Evolutionary conservation across 2,329 filamentous ascomycete genomes (phyloP).

Genomic region (Pestalotiopsis fici): DNA sequence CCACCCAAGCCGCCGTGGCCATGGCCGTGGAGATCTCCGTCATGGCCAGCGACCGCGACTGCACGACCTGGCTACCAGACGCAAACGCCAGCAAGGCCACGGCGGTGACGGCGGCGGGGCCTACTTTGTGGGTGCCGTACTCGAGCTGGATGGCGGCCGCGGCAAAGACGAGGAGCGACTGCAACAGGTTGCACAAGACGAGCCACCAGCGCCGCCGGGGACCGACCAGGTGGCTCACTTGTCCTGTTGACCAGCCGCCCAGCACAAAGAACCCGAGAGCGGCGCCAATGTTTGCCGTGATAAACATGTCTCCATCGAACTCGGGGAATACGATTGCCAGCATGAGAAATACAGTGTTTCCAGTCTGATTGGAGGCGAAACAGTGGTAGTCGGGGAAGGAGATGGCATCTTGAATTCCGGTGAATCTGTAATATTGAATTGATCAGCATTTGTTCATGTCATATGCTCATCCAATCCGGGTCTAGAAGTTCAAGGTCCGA

Average conservation of each 20-base stretch:
- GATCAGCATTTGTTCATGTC: background rate
- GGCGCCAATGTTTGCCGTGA: constrained; percentile 53
- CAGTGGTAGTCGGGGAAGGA: constrained; percentile 63
- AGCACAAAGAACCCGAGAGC: constrained; percentile 57
- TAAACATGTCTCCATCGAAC: constrained; percentile 48
- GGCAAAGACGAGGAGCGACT: constrained; percentile 54
- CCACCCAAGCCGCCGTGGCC: constrained; percentile 65
- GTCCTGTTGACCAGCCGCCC: constrained; percentile 57
- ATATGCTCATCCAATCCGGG: background rate
- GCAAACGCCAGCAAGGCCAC: constrained; percentile 56
- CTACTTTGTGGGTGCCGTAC: constrained; percentile 35
- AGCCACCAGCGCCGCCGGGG: constrained; percentile 54
- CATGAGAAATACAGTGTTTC: constrained; percentile 62
- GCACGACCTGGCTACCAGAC: constrained; percentile 60
- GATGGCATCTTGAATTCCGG: constrained; percentile 58
- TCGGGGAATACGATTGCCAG: constrained; percentile 51
- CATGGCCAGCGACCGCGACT: constrained; percentile 53
- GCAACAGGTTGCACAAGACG: constrained; percentile 53
- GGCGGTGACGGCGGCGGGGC: constrained; percentile 40
- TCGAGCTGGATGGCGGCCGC: constrained; percentile 50
- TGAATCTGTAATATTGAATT: constrained; percentile 31
- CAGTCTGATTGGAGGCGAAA: constrained; percentile 66
- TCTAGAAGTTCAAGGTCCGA: background rate
- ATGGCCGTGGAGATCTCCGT: constrained; percentile 66
- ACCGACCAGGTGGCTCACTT: constrained; percentile 54